Base-by-base conservation (phyloP, 495 filamentous ascomycete genomes). In the Penicillium paradoxum region DNA sequence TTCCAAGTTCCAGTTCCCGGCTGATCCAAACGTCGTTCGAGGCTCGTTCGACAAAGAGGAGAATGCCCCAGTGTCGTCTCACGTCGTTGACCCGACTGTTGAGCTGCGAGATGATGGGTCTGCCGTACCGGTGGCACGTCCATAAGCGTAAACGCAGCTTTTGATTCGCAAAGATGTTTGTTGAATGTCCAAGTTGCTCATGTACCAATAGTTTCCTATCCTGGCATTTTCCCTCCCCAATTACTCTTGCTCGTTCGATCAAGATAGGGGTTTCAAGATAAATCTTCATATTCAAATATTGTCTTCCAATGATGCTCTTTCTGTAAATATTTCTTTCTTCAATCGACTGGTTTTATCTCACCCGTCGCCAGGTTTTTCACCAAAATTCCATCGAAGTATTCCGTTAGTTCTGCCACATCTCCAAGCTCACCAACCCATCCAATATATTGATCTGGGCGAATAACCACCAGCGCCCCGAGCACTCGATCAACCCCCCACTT, bases 371-470 rank as follows among this genome's bases (percentile, higher is more conserved):
- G 2, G 22, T 48, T 54, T 9, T 2, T 32, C 11, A 60, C 47
- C 43, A 70, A 51, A 5, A 69, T 37, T 7, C 60, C 59, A 6
- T 62, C 58, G 32, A 73, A 69, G 22, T 71, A 73, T 1, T 34
- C 10, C 14, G 61, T 63, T 53, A 83, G 48, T 14, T 64, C 70
- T 4, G 67, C 61, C 25, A 79, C 66, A 55, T 81, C 79, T 39
- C 81, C 79, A 27, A 86, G 34, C 27, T 77, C 74, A 3, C 81
- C 80, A 14, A 83, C 70, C 74, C 73, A 83, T 1, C 78, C 78
- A 30, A 87, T 79, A 66, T 87, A 82, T 56, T 83, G 79, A 73
- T 87, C 85, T 4, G 84, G 85, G 25, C 83, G 60, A 13, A 74
- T 21, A 42, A 82, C 70, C 7, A 86, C 78, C 7, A 86, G 63